Conservation (phyloP, 805 yeast genomes). For the Nakazawaea peltata region DNA sequence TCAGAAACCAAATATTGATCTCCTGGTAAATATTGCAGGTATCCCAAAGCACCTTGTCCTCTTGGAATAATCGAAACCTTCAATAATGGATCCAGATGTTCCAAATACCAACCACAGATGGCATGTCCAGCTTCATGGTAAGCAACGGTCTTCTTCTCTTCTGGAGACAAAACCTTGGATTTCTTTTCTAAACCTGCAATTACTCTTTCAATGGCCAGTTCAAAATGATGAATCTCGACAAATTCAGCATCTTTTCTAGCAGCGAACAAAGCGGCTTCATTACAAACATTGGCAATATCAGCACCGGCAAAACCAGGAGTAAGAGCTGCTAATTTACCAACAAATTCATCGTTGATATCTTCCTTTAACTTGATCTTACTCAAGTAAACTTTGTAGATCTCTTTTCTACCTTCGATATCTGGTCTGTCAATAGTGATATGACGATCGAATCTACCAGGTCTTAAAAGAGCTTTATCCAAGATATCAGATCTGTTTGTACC, state of each 20-base stretch:
- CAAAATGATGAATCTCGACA: conserved; percentile 78
- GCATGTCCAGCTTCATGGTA: conserved; percentile 99
- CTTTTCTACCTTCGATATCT: conserved; percentile 90
- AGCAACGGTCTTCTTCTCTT: conserved; percentile 87
- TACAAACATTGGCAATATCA: conserved; percentile 93
- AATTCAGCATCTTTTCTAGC: conserved; percentile 72
- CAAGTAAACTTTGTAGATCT: conserved; percentile 83
- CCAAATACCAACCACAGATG: conserved; percentile 92
- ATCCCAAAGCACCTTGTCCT: conserved; percentile 95
- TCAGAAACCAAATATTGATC: conserved; percentile 76
- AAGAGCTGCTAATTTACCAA: conserved; percentile 87
- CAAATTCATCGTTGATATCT: conserved; percentile 44
- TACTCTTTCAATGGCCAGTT: conserved; percentile 94
- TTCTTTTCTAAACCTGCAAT: conserved; percentile 94
- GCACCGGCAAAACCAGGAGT: conserved; percentile 99
- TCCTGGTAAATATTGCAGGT: conserved; percentile 94
- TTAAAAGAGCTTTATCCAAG: conserved; percentile 82
- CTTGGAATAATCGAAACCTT: conserved; percentile 96
- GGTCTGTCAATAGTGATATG: conserved; percentile 90
- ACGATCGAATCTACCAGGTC: conserved; percentile 98
- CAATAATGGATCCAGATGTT: conserved; percentile 85
- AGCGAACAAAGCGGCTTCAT: conserved; percentile 95
- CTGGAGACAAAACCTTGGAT: conserved; percentile 71
- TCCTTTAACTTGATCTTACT: conserved; percentile 51
- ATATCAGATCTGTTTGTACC: conserved; percentile 97